Conservation (phyloP, 2,329 filamentous ascomycete species). For the Phialophora verrucosa region DNA sequence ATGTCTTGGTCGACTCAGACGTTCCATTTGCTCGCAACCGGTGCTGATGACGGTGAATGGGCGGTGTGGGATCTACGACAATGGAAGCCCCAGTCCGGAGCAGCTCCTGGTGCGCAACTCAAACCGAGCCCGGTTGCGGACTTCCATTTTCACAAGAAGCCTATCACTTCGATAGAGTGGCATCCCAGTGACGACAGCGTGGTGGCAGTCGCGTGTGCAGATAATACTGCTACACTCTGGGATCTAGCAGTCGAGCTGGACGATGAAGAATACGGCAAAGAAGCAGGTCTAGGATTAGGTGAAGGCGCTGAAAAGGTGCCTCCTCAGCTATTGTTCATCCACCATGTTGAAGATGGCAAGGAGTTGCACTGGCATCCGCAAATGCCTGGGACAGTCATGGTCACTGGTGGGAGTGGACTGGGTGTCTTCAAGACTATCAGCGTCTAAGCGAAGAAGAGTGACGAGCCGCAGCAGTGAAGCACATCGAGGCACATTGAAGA, state of each 20-base stretch:
- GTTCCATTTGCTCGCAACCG: slow-evolving; percentile 85
- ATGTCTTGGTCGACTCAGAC: slow-evolving; percentile 93
- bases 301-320: slow-evolving; percentile 63
- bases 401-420: slow-evolving; percentile 86
- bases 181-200: slow-evolving; percentile 97
- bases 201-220: slow-evolving; percentile 86
- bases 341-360: slow-evolving; percentile 94
- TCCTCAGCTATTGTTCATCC: slow-evolving; percentile 92
- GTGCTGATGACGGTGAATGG: slow-evolving; percentile 92
- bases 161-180: slow-evolving; percentile 96
- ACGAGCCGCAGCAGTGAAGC: not conserved
- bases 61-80: slow-evolving; percentile 94
- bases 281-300: slow-evolving; percentile 64
- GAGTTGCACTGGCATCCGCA: slow-evolving; percentile 98
- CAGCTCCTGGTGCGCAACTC: slow-evolving; percentile 51
- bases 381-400: slow-evolving; percentile 86
- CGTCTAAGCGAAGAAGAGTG: slow-evolving; percentile 57
- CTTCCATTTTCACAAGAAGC: slow-evolving; percentile 95
- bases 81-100: slow-evolving; percentile 74
- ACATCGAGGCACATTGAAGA: not conserved
- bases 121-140: slow-evolving; percentile 83
- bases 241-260: slow-evolving; percentile 96
- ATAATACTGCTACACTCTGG: slow-evolving; percentile 95
- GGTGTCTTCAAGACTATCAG: slow-evolving; percentile 82
- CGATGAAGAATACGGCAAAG: slow-evolving; percentile 86